These are phyloP conservation scores for Pseudozyma thailandica DNA, from an alignment of 1,284 basidiomycete species.

Conservation along the genomic window DNA sequence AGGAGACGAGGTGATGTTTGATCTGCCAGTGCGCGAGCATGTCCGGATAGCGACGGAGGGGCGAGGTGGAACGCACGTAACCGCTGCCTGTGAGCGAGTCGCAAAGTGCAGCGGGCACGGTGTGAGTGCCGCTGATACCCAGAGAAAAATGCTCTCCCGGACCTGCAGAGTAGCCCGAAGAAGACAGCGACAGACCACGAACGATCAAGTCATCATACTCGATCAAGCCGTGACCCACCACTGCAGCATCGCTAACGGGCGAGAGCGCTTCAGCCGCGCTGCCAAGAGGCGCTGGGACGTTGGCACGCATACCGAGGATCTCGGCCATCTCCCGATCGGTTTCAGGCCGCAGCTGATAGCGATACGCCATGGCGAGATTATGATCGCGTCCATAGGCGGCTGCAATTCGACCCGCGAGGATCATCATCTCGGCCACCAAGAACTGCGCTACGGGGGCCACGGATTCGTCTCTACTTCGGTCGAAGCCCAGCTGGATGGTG, in stretches of 20 bases:
- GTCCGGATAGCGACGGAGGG: conserved; percentile 86
- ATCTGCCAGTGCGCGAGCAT: conserved; percentile 93
- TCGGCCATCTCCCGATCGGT: conserved; percentile 45
- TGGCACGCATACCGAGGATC: conserved; percentile 60
- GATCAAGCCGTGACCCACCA: conserved; percentile 35
- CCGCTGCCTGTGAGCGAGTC: conserved; percentile 42
- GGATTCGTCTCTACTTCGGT: not conserved
- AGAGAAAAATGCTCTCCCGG: conserved; percentile 78
- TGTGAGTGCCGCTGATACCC: conserved; percentile 72
- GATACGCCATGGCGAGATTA: conserved; percentile 77
- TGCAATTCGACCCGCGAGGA: conserved; percentile 80
- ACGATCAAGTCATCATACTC: conserved; percentile 26
- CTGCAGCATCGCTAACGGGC: not conserved
- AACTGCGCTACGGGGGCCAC: conserved; percentile 23
- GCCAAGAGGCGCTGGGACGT: conserved; percentile 28
- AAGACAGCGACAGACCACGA: conserved; percentile 13
- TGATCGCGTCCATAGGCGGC: conserved; percentile 78
- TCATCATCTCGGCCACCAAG: conserved; percentile 85
- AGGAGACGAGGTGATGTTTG: conserved; percentile 75
- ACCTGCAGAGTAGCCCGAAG: conserved; percentile 13
- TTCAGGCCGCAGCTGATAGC: conserved; percentile 71
- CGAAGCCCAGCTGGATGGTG: conserved; percentile 11
- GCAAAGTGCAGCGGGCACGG: not conserved
- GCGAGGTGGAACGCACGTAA: conserved; percentile 87
- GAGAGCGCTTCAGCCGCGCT: conserved; percentile 25